These are phyloP conservation scores for Rhizodiscina lignyota DNA, from an alignment of 495 filamentous ascomycete species.

Conservation along the genomic window DNA sequence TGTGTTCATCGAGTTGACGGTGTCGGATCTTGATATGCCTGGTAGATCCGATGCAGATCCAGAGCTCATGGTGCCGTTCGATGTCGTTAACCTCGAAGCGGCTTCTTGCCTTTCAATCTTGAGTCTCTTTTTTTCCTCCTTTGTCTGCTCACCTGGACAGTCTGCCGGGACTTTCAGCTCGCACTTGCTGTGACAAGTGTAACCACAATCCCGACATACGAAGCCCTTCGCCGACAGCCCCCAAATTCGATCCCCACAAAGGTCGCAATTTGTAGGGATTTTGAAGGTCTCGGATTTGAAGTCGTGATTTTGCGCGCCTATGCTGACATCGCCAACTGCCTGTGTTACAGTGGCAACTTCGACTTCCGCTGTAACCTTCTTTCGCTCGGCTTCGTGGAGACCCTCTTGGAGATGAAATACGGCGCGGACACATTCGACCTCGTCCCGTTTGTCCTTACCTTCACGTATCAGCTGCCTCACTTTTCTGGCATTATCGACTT, in stretches of 20 bases:
- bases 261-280: constrained; percentile 94
- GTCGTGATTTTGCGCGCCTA: constrained; percentile 84
- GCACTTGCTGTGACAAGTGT: constrained; percentile 96
- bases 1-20: constrained; percentile 58
- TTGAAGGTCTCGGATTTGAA: constrained; percentile 97
- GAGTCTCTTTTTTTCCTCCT: constrained; percentile 86
- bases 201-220: constrained; percentile 88
- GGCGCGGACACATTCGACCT: constrained; percentile 58
- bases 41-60: constrained; percentile 19
- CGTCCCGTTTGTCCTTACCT: constrained; percentile 70
- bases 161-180: constrained; percentile 96
- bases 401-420: constrained; percentile 70
- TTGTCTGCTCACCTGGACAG: constrained; percentile 82
- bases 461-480: constrained; percentile 58
- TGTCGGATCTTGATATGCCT: constrained; percentile 62
- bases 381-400: constrained; percentile 72
- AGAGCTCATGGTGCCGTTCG: constrained; percentile 17
- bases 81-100: constrained; percentile 26
- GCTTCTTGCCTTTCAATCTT: constrained; percentile 69
- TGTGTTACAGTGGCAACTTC: constrained; percentile 78
- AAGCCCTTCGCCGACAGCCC: constrained; percentile 90
- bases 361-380: constrained; percentile 73
- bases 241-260: constrained; percentile 94
- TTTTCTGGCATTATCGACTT: constrained; percentile 59
- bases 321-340: constrained; percentile 74